Conservation (phyloP, 257 asterid species). For the Solanum clarkiae region DNA sequence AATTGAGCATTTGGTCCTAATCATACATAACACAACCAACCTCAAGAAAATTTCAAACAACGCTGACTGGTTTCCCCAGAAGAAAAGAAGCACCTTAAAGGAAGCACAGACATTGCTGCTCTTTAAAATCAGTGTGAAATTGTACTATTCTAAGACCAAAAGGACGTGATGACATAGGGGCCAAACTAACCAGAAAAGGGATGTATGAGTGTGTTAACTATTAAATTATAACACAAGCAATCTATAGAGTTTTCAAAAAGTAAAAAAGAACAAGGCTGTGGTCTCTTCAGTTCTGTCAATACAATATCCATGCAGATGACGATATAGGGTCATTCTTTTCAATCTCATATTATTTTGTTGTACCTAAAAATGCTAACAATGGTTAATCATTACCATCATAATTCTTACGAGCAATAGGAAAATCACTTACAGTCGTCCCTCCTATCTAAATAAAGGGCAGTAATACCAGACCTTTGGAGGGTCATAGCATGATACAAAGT, state of each 20-base stretch:
- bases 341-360: background rate
- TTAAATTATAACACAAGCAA: background rate
- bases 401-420: background rate
- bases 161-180: background rate
- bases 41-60: background rate
- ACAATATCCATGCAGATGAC: background rate
- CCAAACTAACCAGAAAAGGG: background rate
- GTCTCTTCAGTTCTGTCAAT: background rate
- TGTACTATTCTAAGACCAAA: background rate
- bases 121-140: background rate
- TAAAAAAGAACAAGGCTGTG: background rate
- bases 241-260: background rate
- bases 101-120: background rate
- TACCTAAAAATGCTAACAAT: background rate
- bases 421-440: background rate
- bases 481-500: slow-evolving; percentile 60
- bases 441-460: background rate
- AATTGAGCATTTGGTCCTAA: background rate
- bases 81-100: background rate
- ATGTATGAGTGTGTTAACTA: background rate
- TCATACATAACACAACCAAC: background rate
- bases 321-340: background rate
- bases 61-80: background rate
- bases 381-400: background rate
- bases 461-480: slow-evolving; percentile 73